phyloP scores from a whole-genome alignment of 345 rosid genomes.

The Gossypium mustelinum region DNA sequence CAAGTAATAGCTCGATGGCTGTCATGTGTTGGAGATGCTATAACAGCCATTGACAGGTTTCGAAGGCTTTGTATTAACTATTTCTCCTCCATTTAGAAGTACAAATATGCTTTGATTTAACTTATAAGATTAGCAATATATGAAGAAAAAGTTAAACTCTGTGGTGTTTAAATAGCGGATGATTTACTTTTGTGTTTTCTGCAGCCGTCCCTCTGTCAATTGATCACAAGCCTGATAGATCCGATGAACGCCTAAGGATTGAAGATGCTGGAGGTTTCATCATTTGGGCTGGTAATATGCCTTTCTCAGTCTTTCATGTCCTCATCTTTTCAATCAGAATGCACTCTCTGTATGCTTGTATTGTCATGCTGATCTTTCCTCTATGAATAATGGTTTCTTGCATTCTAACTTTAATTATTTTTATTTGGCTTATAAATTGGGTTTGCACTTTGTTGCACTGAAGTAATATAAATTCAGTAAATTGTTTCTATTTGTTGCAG shows the following conservation, averaged over 20 bases:
- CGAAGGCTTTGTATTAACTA: not conserved
- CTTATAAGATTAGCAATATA: not conserved
- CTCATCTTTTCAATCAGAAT: not conserved
- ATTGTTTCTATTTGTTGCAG: not conserved
- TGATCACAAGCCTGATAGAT: conserved; percentile 53
- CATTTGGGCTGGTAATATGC: conserved; percentile 46
- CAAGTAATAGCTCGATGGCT: not conserved
- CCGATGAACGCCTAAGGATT: conserved; percentile 47
- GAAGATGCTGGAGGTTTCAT: conserved; percentile 48
- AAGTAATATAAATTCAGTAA: not conserved
- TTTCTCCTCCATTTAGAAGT: not conserved
- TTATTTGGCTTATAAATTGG: not conserved
- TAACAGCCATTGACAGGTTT: not conserved
- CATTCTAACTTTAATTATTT: not conserved
- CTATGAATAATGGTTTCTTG: not conserved
- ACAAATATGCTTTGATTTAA: not conserved
- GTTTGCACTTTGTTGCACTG: not conserved
- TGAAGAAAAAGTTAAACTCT: not conserved
- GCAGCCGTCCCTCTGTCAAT: conserved; percentile 39
- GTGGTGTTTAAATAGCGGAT: not conserved
- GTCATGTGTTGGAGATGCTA: not conserved
- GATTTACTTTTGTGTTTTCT: conserved; percentile 9
- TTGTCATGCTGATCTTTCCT: not conserved
- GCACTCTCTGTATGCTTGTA: not conserved
- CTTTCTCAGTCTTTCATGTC: conserved; percentile 9